Base-by-base conservation (phyloP, 768 basidiomycete genomes). In the Lentinula edodes region DNA sequence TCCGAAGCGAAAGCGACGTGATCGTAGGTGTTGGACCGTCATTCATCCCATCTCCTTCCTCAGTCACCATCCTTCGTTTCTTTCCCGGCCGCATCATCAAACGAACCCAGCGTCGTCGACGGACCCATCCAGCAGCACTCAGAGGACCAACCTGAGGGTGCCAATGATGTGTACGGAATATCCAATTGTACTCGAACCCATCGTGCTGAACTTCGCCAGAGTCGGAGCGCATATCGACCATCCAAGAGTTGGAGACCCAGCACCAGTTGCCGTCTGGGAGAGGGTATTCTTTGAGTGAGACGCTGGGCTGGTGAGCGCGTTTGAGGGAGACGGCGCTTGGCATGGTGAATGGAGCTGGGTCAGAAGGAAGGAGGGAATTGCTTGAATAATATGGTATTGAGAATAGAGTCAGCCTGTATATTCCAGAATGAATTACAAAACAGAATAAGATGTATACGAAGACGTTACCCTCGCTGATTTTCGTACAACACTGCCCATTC, bases 71-170 rank as follows among this genome's bases (percentile, higher is more conserved):
- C 58, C 61, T 36, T 58, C 56, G 63, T 61, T 38, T 62, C 60
- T 50, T 65, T 59, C 34, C 61, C 73, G 89, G 88, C 13, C 87
- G 80, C 78, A 91, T 83, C 92, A 93, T 93, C 32, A 93, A 77
- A 23, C 91, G 81, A 38, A 94, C 75, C 92, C 92, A 94, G n/a
- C 88, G 78, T 52, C 91, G 79, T 51, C 91, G 77, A 36, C 91
- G 80, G 39, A 94, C 91, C 82, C 83, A 91, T 3, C 87, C 88
- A 38, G 88, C 88, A 6, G 83, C 73, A 68, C 84, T 84, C 46
- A 87, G 67, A 28, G 74, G 66, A 8, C 90, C 88, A 1, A 86
- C 78, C 56, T 81, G 74, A 0, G 89, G 75, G 16, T 83, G 80
- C 91, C 91, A 94, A 52, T 84, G 72, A 53, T 81, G 79, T 38